phyloP scores from a whole-genome alignment of 176 grass and related monocot genomes.

The Musa beccarii region DNA sequence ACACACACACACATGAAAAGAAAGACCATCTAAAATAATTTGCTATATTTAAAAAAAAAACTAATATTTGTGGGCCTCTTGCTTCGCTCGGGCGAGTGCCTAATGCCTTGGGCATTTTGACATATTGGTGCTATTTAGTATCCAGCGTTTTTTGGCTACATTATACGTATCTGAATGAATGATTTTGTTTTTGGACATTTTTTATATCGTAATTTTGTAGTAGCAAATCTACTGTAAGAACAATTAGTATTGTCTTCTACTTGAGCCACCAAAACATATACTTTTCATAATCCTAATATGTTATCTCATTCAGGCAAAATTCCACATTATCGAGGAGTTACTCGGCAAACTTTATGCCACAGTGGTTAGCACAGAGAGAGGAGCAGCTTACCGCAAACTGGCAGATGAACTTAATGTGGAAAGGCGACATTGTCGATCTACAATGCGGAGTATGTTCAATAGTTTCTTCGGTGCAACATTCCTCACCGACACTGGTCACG shows the following conservation, averaged over 20 bases:
- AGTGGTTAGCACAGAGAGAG: conserved; percentile 76
- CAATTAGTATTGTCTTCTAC: not conserved
- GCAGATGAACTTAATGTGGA: conserved; percentile 74
- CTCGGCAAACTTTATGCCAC: conserved; percentile 82
- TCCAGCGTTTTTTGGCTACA: too few relatives aligned
- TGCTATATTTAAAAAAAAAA: conserved; percentile 7
- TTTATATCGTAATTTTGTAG: too few relatives aligned
- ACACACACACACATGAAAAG: too few relatives aligned
- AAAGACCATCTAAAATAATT: conserved; percentile 3
- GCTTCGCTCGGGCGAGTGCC: too few relatives aligned
- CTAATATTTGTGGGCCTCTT: too few relatives aligned
- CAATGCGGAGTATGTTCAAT: conserved; percentile 74
- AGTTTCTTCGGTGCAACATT: conserved; percentile 82
- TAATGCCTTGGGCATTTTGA: too few relatives aligned
- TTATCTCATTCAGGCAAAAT: conserved; percentile 59
- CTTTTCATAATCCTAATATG: not conserved
- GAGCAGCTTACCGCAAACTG: conserved; percentile 62
- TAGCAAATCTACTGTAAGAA: too few relatives aligned
- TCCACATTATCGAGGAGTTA: conserved; percentile 91
- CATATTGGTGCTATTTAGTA: too few relatives aligned
- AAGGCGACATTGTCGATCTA: conserved; percentile 58
- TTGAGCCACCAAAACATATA: conserved; percentile 2
- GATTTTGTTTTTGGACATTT: too few relatives aligned
- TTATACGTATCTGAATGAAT: too few relatives aligned
- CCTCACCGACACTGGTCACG: conserved; percentile 86